Evolutionary conservation across 129 eudicot genomes (phyloP), one percentile per base, ranked within the genome.

Genomic region (Chrysanthemum makinoi): DNA sequence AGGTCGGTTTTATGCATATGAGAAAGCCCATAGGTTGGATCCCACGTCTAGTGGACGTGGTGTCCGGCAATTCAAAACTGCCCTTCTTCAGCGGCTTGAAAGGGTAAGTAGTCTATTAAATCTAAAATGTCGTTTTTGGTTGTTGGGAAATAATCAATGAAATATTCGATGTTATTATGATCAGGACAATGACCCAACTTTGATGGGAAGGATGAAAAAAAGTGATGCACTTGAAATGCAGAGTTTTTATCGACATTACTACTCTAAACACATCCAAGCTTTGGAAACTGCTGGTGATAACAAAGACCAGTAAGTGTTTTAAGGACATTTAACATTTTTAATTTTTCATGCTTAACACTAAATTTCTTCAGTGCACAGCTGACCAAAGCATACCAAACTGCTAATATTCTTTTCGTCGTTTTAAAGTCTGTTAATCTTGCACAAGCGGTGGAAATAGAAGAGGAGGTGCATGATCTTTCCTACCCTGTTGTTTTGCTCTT

Each of bases 1-100:
- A 95, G 99, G 99, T 78, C 95, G 99, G 69, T 95, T 95, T 77
- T 95, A 95, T 88, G 99, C 99, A 51, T 95, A 90, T 90, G 99
- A 95, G 82, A 95, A 95, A 80, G 99, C 99, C 73, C 99, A 95
- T 75, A 81, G 85, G 46, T 80, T 95, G 88, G 99, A 95, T 54
- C 99, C 99, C 43, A 95, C 85, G 72, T 95, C 99, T 1, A 90
- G 96, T 79, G 99, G 99, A 44, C 97, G 99, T 63, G 97, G 99
- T 63, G 99, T 95, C 75, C 97, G 99, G 44, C 99, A 95, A 75
- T 95, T 95, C 79, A 95, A 90, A 81, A 95, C 97, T 17, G 97
- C 96, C n/a, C 94, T 95, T 75, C 84, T 95, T 74, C 99, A 95
- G 57, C 83, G 97, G 24, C 96, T 95, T 59, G 97, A 95, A 83